Evolutionary conservation across 306 rosid species (phyloP).

Genomic region (Prunus campanulata): DNA sequence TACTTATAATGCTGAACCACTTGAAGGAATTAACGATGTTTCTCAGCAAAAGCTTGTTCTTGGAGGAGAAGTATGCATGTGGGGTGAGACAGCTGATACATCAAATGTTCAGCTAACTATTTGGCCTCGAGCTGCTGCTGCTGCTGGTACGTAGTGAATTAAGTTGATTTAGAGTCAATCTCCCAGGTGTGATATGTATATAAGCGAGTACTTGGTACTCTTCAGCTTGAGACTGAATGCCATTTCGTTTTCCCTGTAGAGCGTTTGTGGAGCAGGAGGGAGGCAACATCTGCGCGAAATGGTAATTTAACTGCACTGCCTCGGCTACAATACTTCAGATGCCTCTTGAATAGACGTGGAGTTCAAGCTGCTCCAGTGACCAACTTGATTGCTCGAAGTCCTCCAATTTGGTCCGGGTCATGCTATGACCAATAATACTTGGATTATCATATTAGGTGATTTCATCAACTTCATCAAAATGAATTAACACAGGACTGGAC

Average conservation of each 20-base stretch:
- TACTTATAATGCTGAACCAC: slow-evolving; percentile 75
- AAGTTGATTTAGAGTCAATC: too few species aligned
- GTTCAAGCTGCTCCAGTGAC: slow-evolving; percentile 81
- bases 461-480: too few species aligned
- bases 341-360: slow-evolving; percentile 79
- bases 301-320: slow-evolving; percentile 46
- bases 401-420: slow-evolving; percentile 81
- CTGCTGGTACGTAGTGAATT: slow-evolving; percentile 64
- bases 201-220: neutral
- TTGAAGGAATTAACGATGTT: slow-evolving; percentile 56
- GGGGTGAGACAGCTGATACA: slow-evolving; percentile 85
- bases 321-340: slow-evolving; percentile 72
- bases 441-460: neutral
- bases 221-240: slow-evolving; percentile 3
- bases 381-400: slow-evolving; percentile 56
- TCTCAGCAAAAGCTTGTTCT: slow-evolving; percentile 70
- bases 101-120: slow-evolving; percentile 86
- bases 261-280: slow-evolving; percentile 78
- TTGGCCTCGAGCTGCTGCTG: slow-evolving; percentile 99
- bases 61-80: slow-evolving; percentile 99
- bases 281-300: slow-evolving; percentile 35
- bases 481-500: too few species aligned
- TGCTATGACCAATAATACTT: slow-evolving; percentile 67
- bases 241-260: slow-evolving; percentile 37
- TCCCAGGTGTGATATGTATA: too few species aligned